Conservation (phyloP, 345 rosid species). For the Pistacia atlantica region DNA sequence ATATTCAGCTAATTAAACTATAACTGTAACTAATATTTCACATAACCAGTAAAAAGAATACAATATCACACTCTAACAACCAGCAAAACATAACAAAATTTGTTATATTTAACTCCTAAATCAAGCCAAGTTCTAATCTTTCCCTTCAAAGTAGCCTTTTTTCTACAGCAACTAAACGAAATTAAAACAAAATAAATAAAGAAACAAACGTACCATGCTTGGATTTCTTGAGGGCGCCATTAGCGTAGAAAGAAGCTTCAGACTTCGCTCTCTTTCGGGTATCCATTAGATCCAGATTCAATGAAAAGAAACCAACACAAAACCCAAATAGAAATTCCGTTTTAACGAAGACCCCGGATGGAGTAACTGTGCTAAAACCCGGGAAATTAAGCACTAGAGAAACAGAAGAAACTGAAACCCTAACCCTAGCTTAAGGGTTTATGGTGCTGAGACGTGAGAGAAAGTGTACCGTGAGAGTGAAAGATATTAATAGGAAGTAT, state of each 20-base stretch:
- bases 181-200: background rate
- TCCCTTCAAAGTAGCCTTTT: background rate
- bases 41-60: background rate
- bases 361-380: background rate
- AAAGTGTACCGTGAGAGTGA: background rate
- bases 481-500: background rate
- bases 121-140: background rate
- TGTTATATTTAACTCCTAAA: background rate
- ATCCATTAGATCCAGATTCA: slow-evolving; percentile 64
- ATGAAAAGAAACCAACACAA: background rate
- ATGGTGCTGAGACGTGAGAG: background rate
- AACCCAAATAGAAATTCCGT: background rate
- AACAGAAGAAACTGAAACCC: slow-evolving; percentile 22
- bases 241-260: slow-evolving; percentile 52
- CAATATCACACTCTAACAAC: background rate
- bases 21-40: background rate
- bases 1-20: background rate
- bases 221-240: slow-evolving; percentile 74
- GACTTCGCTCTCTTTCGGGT: slow-evolving; percentile 71
- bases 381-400: background rate
- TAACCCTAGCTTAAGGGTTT: slow-evolving; percentile 37
- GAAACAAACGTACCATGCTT: slow-evolving; percentile 45
- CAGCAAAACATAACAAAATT: background rate
- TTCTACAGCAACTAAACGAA: background rate
- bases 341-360: background rate